Base-by-base conservation (phyloP, 2,329 filamentous ascomycete genomes). In the Fonsecaea pedrosoi region DNA sequence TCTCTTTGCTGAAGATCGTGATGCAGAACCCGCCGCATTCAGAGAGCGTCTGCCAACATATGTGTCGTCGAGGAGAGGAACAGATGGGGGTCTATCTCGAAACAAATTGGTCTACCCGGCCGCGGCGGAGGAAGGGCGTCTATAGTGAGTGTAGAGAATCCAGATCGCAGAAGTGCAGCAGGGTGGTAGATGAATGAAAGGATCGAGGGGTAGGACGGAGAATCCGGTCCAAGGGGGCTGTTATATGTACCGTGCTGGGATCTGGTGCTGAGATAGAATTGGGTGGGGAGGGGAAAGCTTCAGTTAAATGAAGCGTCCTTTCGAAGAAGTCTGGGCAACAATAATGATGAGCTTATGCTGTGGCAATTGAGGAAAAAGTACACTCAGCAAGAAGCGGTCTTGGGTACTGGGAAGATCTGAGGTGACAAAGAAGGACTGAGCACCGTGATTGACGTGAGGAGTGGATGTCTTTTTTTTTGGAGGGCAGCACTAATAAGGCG, bases 11-110 rank as follows among this genome's bases (percentile, higher is more conserved):
- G 54, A 10, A 69, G 59, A 62, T 72, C 67, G 65, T 60, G 54
- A 58, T 66, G 54, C 42, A 55, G 61, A 56, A 66, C 45, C 56
- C 71, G 59, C 40, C 48, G 69, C 71, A 72, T 72, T 69, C 69
- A 70, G 68, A 55, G 37, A 59, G 40, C 50, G 32, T 32, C 18
- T 21, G n/a, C 1, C 21, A 38, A 34, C 59, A 61, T 54, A 8
- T 21, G 38, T 60, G 12, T 4, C n/a, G 25, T 35, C 45, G 50
- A 53, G 40, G 18, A 15, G 30, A 12, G 18, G 45, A 55, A 34
- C 12, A 55, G 53, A n/a, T 15, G 25, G 7, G 34, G n/a, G 34
- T 35, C 9, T 34, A 35, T 34, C n/a, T 55, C 53, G 30, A 50
- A 8, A 21, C 32, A 35, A 8, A 7, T 18, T 18, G 45, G 15